Conservation (phyloP, 768 basidiomycete species). For the Obba rivulosa region DNA sequence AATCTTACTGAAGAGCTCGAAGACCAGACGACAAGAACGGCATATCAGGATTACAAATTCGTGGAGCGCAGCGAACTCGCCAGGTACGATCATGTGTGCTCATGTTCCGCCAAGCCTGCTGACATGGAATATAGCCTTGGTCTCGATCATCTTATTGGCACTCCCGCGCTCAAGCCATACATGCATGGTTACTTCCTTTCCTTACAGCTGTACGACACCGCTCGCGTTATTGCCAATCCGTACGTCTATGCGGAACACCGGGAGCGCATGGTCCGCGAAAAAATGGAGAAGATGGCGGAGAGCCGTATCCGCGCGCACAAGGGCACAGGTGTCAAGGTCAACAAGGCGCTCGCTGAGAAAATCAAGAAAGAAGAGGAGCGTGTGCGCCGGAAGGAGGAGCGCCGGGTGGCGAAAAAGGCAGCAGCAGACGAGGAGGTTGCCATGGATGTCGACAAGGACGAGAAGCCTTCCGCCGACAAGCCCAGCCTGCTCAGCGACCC, state of each 20-base stretch:
- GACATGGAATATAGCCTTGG: slow-evolving; percentile 78
- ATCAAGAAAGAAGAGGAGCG: slow-evolving; percentile 63
- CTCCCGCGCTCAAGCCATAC: slow-evolving; percentile 94
- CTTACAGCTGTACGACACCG: slow-evolving; percentile 92
- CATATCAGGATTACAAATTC: slow-evolving; percentile 98
- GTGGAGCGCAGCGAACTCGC: slow-evolving; percentile 82
- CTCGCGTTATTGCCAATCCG: slow-evolving; percentile 92
- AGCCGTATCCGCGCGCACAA: slow-evolving; percentile 85
- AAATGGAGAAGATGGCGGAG: slow-evolving; percentile 92
- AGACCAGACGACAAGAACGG: slow-evolving; percentile 68
- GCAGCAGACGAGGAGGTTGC: slow-evolving; percentile 34
- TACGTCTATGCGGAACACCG: slow-evolving; percentile 94
- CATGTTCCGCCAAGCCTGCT: not conserved
- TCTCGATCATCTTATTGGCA: slow-evolving; percentile 92
- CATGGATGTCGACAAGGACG: slow-evolving; percentile 33
- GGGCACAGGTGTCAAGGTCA: slow-evolving; percentile 67
- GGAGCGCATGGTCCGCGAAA: slow-evolving; percentile 79
- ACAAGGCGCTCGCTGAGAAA: slow-evolving; percentile 84
- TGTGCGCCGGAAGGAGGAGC: slow-evolving; percentile 44
- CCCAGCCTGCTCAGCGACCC: slow-evolving; percentile 71
- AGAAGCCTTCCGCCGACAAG: slow-evolving; percentile 27
- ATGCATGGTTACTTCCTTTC: slow-evolving; percentile 99
- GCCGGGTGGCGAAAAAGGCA: slow-evolving; percentile 35
- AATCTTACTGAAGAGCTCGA: slow-evolving; percentile 99
- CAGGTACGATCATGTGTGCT: slow-evolving; percentile 47